A percentile compares a stretch with the other conserved stretches of the same genome.
phyloP scores from a whole-genome alignment of 2,329 filamentous ascomycete species.

The Cercospora sp. region DNA sequence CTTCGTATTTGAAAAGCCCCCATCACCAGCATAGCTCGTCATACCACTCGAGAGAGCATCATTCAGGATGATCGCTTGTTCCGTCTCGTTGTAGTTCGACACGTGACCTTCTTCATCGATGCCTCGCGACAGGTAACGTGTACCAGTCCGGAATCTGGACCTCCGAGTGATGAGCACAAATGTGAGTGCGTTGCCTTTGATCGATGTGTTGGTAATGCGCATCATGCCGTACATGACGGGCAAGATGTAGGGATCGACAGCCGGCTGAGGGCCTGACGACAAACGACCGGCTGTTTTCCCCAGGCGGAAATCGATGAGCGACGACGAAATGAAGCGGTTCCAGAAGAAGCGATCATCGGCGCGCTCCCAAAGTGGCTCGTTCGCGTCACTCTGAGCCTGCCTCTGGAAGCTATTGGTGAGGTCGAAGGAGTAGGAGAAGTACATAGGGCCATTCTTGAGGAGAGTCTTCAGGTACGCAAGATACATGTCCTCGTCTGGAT shows the following conservation, averaged over 20 bases:
- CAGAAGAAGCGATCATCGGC: conserved; percentile 98
- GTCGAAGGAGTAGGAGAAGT: conserved; percentile 97
- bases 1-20: conserved; percentile 73
- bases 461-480: conserved; percentile 77
- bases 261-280: conserved; percentile 69
- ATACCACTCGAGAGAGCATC: conserved; percentile 70
- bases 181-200: conserved; percentile 82
- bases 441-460: conserved; percentile 84
- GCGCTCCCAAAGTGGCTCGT: conserved; percentile 80
- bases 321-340: conserved; percentile 90
- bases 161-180: conserved; percentile 85
- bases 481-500: conserved; percentile 92
- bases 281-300: conserved; percentile 59
- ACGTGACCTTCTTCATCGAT: conserved; percentile 91
- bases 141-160: conserved; percentile 84
- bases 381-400: conserved; percentile 73
- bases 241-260: conserved; percentile 85
- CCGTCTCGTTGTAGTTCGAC: conserved; percentile 99
- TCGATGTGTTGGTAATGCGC: conserved; percentile 79
- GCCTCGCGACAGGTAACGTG: conserved; percentile 90
- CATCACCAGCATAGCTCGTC: conserved; percentile 76
- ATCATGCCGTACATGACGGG: conserved; percentile 97
- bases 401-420: conserved; percentile 96
- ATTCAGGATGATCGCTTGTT: conserved; percentile 87
- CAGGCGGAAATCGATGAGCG: conserved; percentile 84